Conservation (phyloP, 2,329 filamentous ascomycete genomes). For the Fusarium coffeatum region DNA sequence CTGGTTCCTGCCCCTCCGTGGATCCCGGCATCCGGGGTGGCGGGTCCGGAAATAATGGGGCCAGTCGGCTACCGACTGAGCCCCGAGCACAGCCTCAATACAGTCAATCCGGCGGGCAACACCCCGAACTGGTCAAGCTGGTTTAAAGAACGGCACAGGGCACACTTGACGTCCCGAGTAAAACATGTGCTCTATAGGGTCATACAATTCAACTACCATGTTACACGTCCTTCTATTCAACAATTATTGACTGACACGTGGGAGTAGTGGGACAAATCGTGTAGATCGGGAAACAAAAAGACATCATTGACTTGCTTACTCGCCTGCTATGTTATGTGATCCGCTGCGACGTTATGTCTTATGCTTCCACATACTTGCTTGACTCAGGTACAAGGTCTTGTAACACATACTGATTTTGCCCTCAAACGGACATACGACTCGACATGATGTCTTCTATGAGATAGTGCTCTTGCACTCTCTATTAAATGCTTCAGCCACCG, state of each 20-base stretch:
- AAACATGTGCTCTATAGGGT: background rate
- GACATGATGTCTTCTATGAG: constrained; percentile 8
- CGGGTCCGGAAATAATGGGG: constrained; percentile 27
- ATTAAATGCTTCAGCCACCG: constrained; percentile 16
- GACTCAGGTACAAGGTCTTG: constrained; percentile 8
- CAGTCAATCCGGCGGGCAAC: background rate
- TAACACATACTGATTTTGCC: constrained; percentile 7
- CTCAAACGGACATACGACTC: constrained; percentile 1
- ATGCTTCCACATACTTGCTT: constrained; percentile 19
- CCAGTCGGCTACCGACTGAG: constrained; percentile 6
- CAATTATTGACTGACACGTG: constrained; percentile 3
- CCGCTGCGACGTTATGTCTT: background rate
- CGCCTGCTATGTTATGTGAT: constrained; percentile 30
- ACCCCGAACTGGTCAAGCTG: background rate
- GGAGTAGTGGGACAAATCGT: constrained; percentile 1
- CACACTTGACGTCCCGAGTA: background rate
- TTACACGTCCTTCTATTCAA: background rate
- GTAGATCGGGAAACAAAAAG: constrained; percentile 6
- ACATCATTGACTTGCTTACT: constrained; percentile 21
- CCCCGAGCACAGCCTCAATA: constrained; percentile 28
- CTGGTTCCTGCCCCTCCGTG: constrained; percentile 18
- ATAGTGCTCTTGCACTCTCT: background rate
- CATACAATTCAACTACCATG: background rate
- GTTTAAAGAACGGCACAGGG: background rate
- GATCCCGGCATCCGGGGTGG: constrained; percentile 38